Conservation (phyloP, 2,329 filamentous ascomycete genomes). For the Sporothrix mexicana region DNA sequence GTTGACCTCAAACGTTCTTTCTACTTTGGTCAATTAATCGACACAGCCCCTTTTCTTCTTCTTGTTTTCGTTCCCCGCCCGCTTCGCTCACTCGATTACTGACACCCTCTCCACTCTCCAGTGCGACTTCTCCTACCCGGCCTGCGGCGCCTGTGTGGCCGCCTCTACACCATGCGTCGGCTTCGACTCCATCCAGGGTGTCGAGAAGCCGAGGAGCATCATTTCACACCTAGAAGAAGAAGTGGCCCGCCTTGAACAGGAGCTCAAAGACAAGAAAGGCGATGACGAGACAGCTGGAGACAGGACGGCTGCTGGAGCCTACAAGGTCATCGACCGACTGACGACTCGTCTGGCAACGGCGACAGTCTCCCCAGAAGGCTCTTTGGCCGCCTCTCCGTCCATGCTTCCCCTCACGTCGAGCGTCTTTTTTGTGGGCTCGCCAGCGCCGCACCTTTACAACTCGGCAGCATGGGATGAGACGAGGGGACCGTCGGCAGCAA, state of each 20-base stretch:
- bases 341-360: slow-evolving; percentile 2
- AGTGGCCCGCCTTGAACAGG: slow-evolving; percentile 5
- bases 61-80: neutral
- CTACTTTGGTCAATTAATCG: neutral
- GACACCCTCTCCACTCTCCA: too few relatives aligned
- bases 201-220: slow-evolving; percentile 25
- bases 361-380: neutral
- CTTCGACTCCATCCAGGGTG: slow-evolving; percentile 26
- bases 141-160: slow-evolving; percentile 6
- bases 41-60: too few relatives aligned
- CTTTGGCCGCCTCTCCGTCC: neutral
- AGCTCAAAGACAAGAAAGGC: neutral
- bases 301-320: neutral
- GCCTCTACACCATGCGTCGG: neutral
- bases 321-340: neutral
- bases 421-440: slow-evolving; percentile 19
- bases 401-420: neutral
- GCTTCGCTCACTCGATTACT: neutral
- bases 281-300: neutral
- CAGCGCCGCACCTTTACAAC: slow-evolving; percentile 5
- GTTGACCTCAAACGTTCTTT: neutral
- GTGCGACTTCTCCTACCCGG: neutral
- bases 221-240: slow-evolving; percentile 27
- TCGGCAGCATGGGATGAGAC: slow-evolving; percentile 3
- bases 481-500: neutral